A percentile compares a stretch with the other conserved stretches of the same genome.
Evolutionary conservation across 208 protist genomes (phyloP).

Genomic region (Trypanosoma caninum): DNA sequence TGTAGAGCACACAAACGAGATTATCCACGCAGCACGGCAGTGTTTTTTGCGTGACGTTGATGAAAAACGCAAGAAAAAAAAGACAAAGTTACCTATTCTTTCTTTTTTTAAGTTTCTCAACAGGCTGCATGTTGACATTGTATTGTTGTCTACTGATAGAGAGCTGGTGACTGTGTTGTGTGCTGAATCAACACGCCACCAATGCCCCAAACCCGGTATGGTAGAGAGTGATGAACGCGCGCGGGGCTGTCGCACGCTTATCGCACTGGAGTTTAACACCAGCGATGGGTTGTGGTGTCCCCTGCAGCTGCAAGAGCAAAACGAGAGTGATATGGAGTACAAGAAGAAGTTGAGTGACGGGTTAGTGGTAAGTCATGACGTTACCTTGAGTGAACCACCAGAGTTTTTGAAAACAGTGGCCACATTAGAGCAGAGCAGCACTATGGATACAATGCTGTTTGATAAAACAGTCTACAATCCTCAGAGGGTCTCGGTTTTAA

Average conservation of each 20-base stretch:
- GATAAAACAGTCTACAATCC: slow-evolving; percentile 25
- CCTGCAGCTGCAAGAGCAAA: slow-evolving; percentile 13
- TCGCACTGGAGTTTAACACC: slow-evolving; percentile 50
- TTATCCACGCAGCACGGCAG: slow-evolving; percentile 26
- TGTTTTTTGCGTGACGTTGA: slow-evolving; percentile 34
- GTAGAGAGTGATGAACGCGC: background rate
- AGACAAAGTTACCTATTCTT: slow-evolving; percentile 16
- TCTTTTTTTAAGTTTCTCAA: slow-evolving; percentile 26
- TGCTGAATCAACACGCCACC: background rate
- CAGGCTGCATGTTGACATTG: slow-evolving; percentile 15
- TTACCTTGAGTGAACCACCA: too few species aligned
- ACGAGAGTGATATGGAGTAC: too few species aligned
- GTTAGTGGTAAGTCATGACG: too few species aligned
- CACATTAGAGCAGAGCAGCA: background rate
- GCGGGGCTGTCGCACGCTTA: slow-evolving; percentile 17
- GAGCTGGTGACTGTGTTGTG: background rate
- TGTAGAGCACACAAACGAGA: slow-evolving; percentile 47
- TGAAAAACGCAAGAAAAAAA: slow-evolving; percentile 9
- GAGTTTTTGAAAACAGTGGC: background rate
- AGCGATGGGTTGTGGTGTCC: slow-evolving; percentile 45
- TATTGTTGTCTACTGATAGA: slow-evolving; percentile 16
- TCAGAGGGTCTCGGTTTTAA: slow-evolving; percentile 1
- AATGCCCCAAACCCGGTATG: background rate
- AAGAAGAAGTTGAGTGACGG: too few species aligned
- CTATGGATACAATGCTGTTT: slow-evolving; percentile 10